A percentile compares a stretch with the other conserved stretches of the same genome.
phyloP scores from a whole-genome alignment of 2,329 filamentous ascomycete species.

The Coniochaeta sp. region DNA sequence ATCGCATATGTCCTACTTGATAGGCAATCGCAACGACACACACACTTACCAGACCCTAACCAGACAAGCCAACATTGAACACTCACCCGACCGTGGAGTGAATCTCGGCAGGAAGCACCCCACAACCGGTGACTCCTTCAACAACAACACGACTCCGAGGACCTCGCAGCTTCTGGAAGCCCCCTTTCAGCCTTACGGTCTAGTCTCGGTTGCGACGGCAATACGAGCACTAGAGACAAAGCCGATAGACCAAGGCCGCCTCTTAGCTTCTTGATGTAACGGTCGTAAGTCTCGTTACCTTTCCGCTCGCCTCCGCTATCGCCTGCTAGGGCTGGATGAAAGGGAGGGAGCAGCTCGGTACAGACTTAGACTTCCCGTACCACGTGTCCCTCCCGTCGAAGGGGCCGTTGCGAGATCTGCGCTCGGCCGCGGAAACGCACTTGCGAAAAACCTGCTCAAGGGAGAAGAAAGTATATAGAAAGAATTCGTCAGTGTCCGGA shows the following conservation, averaged over 20 bases:
- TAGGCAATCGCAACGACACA: no score
- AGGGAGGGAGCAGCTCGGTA: not conserved
- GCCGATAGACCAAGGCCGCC: not conserved
- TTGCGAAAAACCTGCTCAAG: not conserved
- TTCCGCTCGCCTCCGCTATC: not conserved
- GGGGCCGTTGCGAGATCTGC: not conserved
- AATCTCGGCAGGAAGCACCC: not conserved
- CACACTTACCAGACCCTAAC: not conserved
- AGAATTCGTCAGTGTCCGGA: not conserved
- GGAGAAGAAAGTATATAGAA: not conserved
- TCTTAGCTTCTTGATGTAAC: not conserved
- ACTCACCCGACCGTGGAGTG: not conserved
- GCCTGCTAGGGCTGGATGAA: not conserved
- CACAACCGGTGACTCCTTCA: not conserved
- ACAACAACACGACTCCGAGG: not conserved
- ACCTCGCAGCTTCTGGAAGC: no score
- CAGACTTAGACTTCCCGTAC: not conserved
- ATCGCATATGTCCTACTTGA: no score
- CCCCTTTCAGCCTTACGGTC: not conserved
- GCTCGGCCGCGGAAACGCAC: not conserved
- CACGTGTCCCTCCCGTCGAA: not conserved
- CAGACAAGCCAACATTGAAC: not conserved
- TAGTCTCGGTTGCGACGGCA: not conserved
- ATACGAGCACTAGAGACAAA: not conserved
- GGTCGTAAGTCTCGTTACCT: not conserved